phyloP scores from a whole-genome alignment of 202 grass and related monocot genomes.

The Zizania palustris region DNA sequence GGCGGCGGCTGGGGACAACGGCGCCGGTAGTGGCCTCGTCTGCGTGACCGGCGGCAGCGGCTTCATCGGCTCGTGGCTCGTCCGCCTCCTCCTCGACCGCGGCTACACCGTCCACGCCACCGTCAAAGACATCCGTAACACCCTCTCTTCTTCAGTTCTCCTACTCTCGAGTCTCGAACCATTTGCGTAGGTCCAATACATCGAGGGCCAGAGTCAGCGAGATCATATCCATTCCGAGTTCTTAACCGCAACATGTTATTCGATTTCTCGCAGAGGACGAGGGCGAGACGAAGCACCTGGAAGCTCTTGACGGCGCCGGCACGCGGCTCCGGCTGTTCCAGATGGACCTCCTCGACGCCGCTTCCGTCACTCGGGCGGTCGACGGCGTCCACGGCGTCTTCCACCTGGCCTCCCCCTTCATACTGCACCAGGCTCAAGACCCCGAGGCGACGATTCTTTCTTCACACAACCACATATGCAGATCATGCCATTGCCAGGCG shows the following conservation, averaged over 20 bases:
- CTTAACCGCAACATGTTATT: no score
- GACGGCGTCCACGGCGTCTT: constrained; percentile 56
- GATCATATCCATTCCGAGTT: no score
- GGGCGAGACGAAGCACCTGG: constrained; percentile 66
- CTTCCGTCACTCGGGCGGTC: constrained; percentile 45
- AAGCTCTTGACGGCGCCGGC: constrained; percentile 48
- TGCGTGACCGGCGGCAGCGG: constrained; percentile 83
- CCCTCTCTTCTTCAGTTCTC: no score
- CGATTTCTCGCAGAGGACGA: constrained; percentile 50
- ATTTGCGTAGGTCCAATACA: no score
- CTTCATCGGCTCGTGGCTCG: constrained; percentile 87
- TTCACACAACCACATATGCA: no score
- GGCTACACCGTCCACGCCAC: constrained; percentile 88
- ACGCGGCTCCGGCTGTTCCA: constrained; percentile 65
- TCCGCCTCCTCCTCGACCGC: constrained; percentile 64
- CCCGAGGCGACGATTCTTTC: constrained; percentile 47
- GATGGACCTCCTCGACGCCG: constrained; percentile 66
- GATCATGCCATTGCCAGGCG: no score
- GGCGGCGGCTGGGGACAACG: not conserved
- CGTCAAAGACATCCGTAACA: constrained; percentile 61
- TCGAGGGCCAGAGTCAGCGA: no score
- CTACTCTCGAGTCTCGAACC: no score
- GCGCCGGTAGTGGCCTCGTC: constrained; percentile 1
- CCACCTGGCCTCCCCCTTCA: constrained; percentile 66
- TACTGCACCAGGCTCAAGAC: constrained; percentile 42